Evolutionary conservation across 164 flowering plant species (phyloP), one percentile per base, ranked within the genome.

Genomic region (Cinnamomum micranthum): DNA sequence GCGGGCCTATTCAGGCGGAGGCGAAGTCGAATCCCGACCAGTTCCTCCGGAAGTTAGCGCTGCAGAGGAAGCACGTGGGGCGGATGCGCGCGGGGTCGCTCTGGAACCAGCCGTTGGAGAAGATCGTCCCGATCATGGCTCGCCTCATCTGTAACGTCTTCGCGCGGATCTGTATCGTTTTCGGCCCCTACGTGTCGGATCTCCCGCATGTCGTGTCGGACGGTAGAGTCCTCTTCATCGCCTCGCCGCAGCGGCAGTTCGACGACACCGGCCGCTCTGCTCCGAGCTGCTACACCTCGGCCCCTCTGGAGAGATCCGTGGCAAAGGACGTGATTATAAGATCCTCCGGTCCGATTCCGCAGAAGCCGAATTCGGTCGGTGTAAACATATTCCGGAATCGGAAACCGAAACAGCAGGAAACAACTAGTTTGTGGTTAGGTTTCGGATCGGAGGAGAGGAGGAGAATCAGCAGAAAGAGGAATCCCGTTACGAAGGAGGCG

Each of bases 51-150:
- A 90, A 88, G 60, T 55, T 91, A 4, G 27, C 81, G 13, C 69
- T 27, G 55, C 91, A 86, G 74, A 80, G 84, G 58, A 81, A 84
- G 41, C 79, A 83, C 19, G 91, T 91, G 2, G 80, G 81, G 0
- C 85, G 80, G 25, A 73, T 77, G 13, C 81, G 73, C 31, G 86
- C 86, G 2, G 17, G 66, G 0, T 92, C 96, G 0, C 78, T 94
- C 2, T 92, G 97, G 97, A 82, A 50, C 70, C 82, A 87, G 60
- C 81, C 87, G 0, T 85, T 85, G 50, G 92, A 94, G 65, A 82
- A 86, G 64, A 69, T 60, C 31, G 94, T 90, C 2, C 81, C 78
- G 4, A 71, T 84, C 12, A 87, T 92, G 97, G 89, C 90, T 0
- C 74, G 84, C 22, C 71, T 79, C 27, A 76, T 87, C 7, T 86